Evolutionary conservation across 2,329 filamentous ascomycete genomes (phyloP), one percentile per base, ranked within the genome.

Genomic region (Pseudodiploospora longispora): DNA sequence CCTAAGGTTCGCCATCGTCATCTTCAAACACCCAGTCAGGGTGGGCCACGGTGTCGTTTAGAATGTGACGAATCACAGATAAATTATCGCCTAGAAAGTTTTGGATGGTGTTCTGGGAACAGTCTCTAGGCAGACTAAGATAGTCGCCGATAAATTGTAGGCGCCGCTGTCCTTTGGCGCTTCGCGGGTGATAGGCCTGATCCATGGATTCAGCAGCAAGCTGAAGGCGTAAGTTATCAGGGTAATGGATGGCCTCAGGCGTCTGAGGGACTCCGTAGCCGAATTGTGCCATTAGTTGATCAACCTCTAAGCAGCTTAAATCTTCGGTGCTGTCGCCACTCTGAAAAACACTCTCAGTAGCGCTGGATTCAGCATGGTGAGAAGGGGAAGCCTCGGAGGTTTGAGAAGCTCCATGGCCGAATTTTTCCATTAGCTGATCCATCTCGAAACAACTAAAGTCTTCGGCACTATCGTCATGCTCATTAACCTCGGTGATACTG

Each of bases 61-160:
- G n/a, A 10, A 57, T 50, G 44, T 55, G 51, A 12, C 48, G 46
- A 30, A 59, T 34, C 40, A 59, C 43, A 40, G 42, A 41, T 33
- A 39, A 36, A 39, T 59, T 59, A 10, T 41, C 33, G 6, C 43
- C 41, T 30, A 59, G 44, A 41, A 47, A 50, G 9, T 10, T 6
- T 37, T 55, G 36, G 12, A 56, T 29, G 6, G 46, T 10, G 5
- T 30, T 28, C 6, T 34, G 46, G 10, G 9, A 10, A 30, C 43
- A 40, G 9, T 36, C 7, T 3, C 19, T 4, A 5, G 49, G 43
- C 3, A 56, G 39, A 30, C 42, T 42, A 45, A 56, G 42, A 5
- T 41, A 42, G 1, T 31, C 10, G 29, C 42, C 35, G 45, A 56
- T 52, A 38, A 36, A 38, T 27, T 35, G 41, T 27, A 53, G 37